Percentiles rank a stretch among this genome's conserved stretches.
Evolutionary conservation across 768 basidiomycete species (phyloP).

Genomic region (Imleria badia): DNA sequence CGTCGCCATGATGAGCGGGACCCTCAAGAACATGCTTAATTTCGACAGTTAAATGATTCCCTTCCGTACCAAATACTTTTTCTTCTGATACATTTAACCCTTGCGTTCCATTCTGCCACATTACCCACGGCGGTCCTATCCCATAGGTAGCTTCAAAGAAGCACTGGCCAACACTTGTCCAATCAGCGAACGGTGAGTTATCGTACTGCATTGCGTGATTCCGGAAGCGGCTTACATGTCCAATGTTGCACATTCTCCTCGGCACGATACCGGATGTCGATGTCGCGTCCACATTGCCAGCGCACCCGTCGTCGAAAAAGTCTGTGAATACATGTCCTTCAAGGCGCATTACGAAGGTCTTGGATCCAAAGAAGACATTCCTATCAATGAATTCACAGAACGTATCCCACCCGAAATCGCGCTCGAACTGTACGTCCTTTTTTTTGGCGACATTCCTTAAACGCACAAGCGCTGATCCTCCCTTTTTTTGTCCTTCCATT

Average conservation of each 20-base stretch:
- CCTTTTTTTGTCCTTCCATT: neutral
- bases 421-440: slow-evolving; percentile 73
- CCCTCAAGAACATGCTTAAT: slow-evolving; percentile 79
- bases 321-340: slow-evolving; percentile 88
- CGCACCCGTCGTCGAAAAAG: slow-evolving; percentile 77
- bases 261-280: neutral
- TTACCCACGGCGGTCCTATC: slow-evolving; percentile 8
- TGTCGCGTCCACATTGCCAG: slow-evolving; percentile 28
- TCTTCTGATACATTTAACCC: slow-evolving; percentile 10
- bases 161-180: slow-evolving; percentile 67
- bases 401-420: slow-evolving; percentile 86
- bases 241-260: neutral
- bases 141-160: slow-evolving; percentile 70
- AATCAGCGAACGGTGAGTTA: slow-evolving; percentile 65
- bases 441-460: neutral
- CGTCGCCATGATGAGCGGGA: slow-evolving; percentile 76
- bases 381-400: slow-evolving; percentile 73
- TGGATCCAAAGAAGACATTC: slow-evolving; percentile 73
- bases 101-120: slow-evolving; percentile 7
- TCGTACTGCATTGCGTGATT: neutral
- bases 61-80: slow-evolving; percentile 6
- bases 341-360: slow-evolving; percentile 75
- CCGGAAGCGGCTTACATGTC: slow-evolving; percentile 1
- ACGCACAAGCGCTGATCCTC: slow-evolving; percentile 11
- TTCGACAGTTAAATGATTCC: slow-evolving; percentile 51